phyloP scores from a whole-genome alignment of 2,329 filamentous ascomycete genomes.

The Paradendryphiella salina region DNA sequence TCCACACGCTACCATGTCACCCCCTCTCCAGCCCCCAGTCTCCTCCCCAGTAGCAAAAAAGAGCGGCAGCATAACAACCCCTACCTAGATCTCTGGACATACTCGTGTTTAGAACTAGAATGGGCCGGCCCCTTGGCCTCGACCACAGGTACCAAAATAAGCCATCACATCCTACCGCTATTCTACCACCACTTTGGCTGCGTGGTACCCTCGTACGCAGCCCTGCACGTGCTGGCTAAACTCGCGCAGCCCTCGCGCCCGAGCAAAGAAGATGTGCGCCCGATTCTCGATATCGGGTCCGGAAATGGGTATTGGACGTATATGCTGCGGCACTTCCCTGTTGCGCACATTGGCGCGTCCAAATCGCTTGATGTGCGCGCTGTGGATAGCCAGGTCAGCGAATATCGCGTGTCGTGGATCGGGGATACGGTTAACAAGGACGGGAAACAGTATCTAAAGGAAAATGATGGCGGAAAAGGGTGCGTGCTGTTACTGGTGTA shows the following conservation, averaged over 20 bases:
- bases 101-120: constrained; percentile 65
- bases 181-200: constrained; percentile 82
- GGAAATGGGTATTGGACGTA: constrained; percentile 78
- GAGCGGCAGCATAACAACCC: constrained; percentile 62
- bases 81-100: constrained; percentile 68
- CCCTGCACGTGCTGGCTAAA: constrained; percentile 62
- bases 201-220: constrained; percentile 68
- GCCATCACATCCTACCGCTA: constrained; percentile 71
- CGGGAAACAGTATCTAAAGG: constrained; percentile 61
- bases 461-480: constrained; percentile 52
- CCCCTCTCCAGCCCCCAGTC: constrained; percentile 8
- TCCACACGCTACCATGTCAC: constrained; percentile 55
- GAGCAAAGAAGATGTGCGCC: constrained; percentile 46
- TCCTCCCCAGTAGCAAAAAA: constrained; percentile 32
- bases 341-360: constrained; percentile 58
- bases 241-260: constrained; percentile 49
- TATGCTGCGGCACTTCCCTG: constrained; percentile 70
- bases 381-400: constrained; percentile 69
- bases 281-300: constrained; percentile 68
- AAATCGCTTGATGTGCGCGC: constrained; percentile 61
- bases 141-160: constrained; percentile 58
- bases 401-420: constrained; percentile 72
- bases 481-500: constrained; percentile 72
- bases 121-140: constrained; percentile 64
- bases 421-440: constrained; percentile 66